Evolutionary conservation across 2,329 filamentous ascomycete genomes (phyloP).

Genomic region (Ascochyta koolunga): DNA sequence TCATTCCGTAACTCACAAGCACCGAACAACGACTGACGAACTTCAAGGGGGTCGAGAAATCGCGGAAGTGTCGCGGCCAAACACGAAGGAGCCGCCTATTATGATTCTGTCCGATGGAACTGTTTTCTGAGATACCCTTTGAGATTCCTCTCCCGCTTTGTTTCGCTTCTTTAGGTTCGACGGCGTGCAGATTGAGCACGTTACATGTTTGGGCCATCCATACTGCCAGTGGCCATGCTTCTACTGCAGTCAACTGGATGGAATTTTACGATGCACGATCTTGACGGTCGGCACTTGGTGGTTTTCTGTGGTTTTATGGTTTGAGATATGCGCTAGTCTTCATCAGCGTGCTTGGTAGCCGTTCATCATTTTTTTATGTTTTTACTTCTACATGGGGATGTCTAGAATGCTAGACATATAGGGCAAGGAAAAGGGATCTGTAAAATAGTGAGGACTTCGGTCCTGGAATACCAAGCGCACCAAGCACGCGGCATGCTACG

Average conservation of each 20-base stretch:
- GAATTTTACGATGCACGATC: conserved; percentile 34
- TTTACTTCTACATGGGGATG: conserved; percentile 14
- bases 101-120: conserved; percentile 96
- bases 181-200: conserved; percentile 24
- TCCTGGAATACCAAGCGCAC: conserved; percentile 5
- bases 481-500: conserved; percentile 4
- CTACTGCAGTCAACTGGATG: conserved; percentile 24
- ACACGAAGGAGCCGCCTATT: conserved; percentile 95
- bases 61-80: conserved; percentile 91
- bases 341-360: conserved; percentile 10
- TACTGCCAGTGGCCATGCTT: conserved; percentile 15
- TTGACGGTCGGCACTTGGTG: conserved; percentile 33
- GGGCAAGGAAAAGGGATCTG: conserved; percentile 17
- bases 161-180: conserved; percentile 29
- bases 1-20: background rate
- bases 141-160: conserved; percentile 33
- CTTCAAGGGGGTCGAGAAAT: conserved; percentile 86
- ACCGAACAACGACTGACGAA: background rate
- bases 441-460: conserved; percentile 17
- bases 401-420: conserved; percentile 11
- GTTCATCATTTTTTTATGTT: conserved; percentile 11
- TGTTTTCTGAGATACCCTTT: conserved; percentile 73
- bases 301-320: conserved; percentile 27
- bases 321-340: conserved; percentile 12
- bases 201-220: conserved; percentile 18